Percentiles rank a stretch among this genome's conserved stretches.
Evolutionary conservation across 2,329 filamentous ascomycete species (phyloP).

Genomic region (Herpotrichia juniperi): DNA sequence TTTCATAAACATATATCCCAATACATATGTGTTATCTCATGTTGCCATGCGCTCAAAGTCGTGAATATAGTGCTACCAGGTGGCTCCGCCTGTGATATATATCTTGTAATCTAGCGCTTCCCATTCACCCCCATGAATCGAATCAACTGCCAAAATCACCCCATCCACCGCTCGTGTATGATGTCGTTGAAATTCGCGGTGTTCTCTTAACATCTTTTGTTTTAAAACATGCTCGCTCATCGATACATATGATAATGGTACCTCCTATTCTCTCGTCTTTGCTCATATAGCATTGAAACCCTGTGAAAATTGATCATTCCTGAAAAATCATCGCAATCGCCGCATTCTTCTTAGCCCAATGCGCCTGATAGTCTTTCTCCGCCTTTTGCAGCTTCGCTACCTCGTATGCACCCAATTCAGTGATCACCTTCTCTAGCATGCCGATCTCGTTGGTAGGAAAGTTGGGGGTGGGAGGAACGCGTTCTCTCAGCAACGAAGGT

Average conservation of each 20-base stretch:
- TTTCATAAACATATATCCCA: too few species aligned
- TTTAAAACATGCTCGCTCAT: background rate
- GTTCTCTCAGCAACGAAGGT: slow-evolving; percentile 12
- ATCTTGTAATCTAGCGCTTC: background rate
- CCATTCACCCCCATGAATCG: background rate
- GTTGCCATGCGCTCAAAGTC: too few species aligned
- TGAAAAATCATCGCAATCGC: slow-evolving; percentile 15
- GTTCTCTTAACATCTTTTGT: background rate
- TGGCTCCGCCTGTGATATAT: too few species aligned
- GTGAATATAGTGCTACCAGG: too few species aligned
- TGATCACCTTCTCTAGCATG: slow-evolving; percentile 20
- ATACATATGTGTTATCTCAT: too few species aligned
- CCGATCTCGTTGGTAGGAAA: slow-evolving; percentile 19
- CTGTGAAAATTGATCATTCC: slow-evolving; percentile 5
- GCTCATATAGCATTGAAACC: background rate
- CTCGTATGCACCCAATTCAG: slow-evolving; percentile 25
- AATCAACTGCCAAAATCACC: too few species aligned
- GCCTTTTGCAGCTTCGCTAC: slow-evolving; percentile 23
- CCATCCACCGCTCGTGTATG: too few species aligned
- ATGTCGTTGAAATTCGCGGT: too few species aligned
- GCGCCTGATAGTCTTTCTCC: slow-evolving; percentile 28
- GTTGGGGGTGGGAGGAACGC: slow-evolving; percentile 9
- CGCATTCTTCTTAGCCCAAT: slow-evolving; percentile 31
- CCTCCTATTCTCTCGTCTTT: background rate
- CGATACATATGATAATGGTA: background rate